phyloP scores from a whole-genome alignment of 257 asterid species.

The Henckelia pumila region DNA sequence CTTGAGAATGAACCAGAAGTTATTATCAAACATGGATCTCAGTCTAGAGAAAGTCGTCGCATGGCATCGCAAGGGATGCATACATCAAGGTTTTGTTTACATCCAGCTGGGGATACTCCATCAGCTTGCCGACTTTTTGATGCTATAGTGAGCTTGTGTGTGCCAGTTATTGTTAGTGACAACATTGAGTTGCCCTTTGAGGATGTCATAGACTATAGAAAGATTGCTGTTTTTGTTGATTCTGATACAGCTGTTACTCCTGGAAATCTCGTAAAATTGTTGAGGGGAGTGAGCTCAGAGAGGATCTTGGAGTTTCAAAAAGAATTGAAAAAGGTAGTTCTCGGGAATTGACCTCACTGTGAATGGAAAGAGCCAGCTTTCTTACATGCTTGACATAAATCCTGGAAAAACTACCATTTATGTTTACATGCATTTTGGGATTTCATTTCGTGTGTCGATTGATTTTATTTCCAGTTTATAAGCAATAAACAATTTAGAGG shows the following conservation, averaged over 20 bases:
- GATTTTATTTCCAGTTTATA: background rate
- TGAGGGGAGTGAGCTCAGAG: constrained; percentile 49
- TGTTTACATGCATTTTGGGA: background rate
- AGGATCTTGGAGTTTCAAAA: constrained; percentile 72
- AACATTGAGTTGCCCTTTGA: constrained; percentile 92
- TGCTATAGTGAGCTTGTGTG: constrained; percentile 91
- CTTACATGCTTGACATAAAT: background rate
- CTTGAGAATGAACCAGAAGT: constrained; percentile 85
- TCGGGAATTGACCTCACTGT: constrained; percentile 1
- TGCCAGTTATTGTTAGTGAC: constrained; percentile 93
- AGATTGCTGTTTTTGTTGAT: constrained; percentile 78
- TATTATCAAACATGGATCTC: constrained; percentile 82
- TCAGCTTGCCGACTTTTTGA: constrained; percentile 98
- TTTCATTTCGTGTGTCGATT: background rate
- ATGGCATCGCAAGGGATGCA: constrained; percentile 94
- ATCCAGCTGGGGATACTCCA: constrained; percentile 99
- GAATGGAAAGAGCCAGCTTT: constrained; percentile 6
- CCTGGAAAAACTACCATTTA: background rate
- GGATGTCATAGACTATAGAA: constrained; percentile 86
- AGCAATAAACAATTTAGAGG: constrained; percentile 7
- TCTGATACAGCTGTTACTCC: constrained; percentile 66
- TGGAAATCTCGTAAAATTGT: constrained; percentile 70
- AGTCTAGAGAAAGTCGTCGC: constrained; percentile 95
- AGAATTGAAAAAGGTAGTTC: constrained; percentile 68
- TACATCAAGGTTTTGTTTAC: constrained; percentile 81